A percentile compares a stretch with the other conserved stretches of the same genome.
Conservation (phyloP, 169 alveolate genomes). For the Cryptosporidium ryanae region DNA sequence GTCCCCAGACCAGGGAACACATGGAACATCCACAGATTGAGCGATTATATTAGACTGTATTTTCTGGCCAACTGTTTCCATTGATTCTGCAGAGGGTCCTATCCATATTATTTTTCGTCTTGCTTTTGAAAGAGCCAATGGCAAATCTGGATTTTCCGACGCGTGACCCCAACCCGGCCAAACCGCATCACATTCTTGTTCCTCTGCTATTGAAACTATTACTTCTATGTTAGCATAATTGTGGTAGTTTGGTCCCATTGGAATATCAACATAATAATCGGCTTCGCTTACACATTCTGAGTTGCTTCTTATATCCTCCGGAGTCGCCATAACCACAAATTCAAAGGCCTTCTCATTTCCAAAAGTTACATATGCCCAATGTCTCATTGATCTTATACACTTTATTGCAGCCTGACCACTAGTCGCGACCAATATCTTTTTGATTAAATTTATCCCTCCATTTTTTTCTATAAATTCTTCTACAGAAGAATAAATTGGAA, state of each 20-base stretch:
- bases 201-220: conserved; percentile 80
- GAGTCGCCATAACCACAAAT: conserved; percentile 85
- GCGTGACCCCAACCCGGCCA: conserved; percentile 98
- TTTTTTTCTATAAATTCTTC: conserved; percentile 40
- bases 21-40: conserved; percentile 90
- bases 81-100: conserved; percentile 90
- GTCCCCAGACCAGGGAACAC: conserved; percentile 92
- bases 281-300: conserved; percentile 82
- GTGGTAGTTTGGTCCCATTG: conserved; percentile 82
- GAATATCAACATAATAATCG: conserved; percentile 81
- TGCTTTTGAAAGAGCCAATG: conserved; percentile 82
- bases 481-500: conserved; percentile 33
- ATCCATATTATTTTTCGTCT: conserved; percentile 87
- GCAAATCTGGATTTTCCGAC: conserved; percentile 91
- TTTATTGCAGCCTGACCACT: conserved; percentile 82
- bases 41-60: conserved; percentile 92
- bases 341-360: conserved; percentile 80
- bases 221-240: conserved; percentile 84
- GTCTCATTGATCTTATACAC: conserved; percentile 79
- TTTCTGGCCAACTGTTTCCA: conserved; percentile 93
- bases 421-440: conserved; percentile 78
- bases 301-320: conserved; percentile 83
- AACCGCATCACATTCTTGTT: conserved; percentile 89
- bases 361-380: conserved; percentile 80
- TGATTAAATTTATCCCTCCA: conserved; percentile 68